Evolutionary conservation across 2,329 filamentous ascomycete genomes (phyloP).

Genomic region (Thielaviopsis punctulata): DNA sequence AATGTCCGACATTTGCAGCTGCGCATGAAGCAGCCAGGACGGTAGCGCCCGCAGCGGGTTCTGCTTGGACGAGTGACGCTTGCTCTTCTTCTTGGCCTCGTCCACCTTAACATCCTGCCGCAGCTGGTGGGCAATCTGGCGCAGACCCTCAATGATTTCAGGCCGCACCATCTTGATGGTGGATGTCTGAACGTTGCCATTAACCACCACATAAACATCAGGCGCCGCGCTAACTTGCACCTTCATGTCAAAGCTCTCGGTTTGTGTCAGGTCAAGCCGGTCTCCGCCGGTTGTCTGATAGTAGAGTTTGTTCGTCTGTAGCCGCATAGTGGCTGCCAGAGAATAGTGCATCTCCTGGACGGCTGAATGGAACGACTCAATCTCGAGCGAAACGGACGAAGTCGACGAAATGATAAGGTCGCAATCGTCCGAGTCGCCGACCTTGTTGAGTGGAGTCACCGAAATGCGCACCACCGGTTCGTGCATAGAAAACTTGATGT

Average conservation of each 20-base stretch:
- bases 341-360: slow-evolving; percentile 77
- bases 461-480: slow-evolving; percentile 87
- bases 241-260: slow-evolving; percentile 76
- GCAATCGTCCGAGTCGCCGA: slow-evolving; percentile 58
- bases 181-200: slow-evolving; percentile 69
- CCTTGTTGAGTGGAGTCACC: slow-evolving; percentile 55
- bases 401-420: slow-evolving; percentile 91
- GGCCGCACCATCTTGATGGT: slow-evolving; percentile 77
- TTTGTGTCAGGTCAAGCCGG: slow-evolving; percentile 73
- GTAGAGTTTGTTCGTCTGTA: slow-evolving; percentile 79
- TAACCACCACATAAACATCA: slow-evolving; percentile 65
- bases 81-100: slow-evolving; percentile 17
- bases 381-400: slow-evolving; percentile 79
- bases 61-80: slow-evolving; percentile 32
- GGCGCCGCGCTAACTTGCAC: slow-evolving; percentile 70
- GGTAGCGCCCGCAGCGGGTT: slow-evolving; percentile 68
- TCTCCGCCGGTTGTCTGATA: slow-evolving; percentile 77
- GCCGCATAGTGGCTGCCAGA: slow-evolving; percentile 60
- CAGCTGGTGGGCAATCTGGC: slow-evolving; percentile 77
- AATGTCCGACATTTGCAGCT: slow-evolving; percentile 75
- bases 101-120: slow-evolving; percentile 44
- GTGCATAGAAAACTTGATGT: slow-evolving; percentile 88
- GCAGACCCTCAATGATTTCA: slow-evolving; percentile 82
- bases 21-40: slow-evolving; percentile 66
- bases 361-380: slow-evolving; percentile 87